phyloP scores from a whole-genome alignment of 2,329 filamentous ascomycete genomes.

The Colletotrichum godetiae region DNA sequence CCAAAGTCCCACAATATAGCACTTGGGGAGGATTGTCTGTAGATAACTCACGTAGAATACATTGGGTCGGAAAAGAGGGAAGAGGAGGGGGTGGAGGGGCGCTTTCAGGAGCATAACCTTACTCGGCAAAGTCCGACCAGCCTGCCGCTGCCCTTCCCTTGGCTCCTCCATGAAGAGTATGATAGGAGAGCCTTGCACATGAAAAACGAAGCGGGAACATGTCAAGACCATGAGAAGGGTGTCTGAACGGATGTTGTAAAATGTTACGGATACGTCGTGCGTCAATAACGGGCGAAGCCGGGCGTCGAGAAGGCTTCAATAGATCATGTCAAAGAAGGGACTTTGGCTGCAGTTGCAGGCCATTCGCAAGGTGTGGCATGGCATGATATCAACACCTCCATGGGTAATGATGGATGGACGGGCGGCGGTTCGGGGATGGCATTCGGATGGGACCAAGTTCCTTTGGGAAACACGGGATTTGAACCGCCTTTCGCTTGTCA shows the following conservation, averaged over 20 bases:
- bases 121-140: background rate
- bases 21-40: background rate
- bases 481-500: constrained; percentile 4
- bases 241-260: background rate
- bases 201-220: background rate
- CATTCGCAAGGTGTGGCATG: background rate
- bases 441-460: background rate
- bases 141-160: background rate
- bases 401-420: background rate
- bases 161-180: background rate
- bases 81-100: background rate
- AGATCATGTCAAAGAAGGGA: background rate
- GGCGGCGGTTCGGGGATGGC: background rate
- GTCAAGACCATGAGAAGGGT: background rate
- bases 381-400: background rate
- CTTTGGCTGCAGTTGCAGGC: background rate
- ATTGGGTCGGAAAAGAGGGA: background rate
- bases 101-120: background rate
- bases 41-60: background rate
- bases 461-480: background rate
- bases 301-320: background rate
- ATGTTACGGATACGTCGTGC: background rate
- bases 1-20: background rate
- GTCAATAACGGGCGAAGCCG: background rate
- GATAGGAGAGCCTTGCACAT: background rate